Conservation (phyloP, 2,329 filamentous ascomycete species). For the Penicillium sp. region DNA sequence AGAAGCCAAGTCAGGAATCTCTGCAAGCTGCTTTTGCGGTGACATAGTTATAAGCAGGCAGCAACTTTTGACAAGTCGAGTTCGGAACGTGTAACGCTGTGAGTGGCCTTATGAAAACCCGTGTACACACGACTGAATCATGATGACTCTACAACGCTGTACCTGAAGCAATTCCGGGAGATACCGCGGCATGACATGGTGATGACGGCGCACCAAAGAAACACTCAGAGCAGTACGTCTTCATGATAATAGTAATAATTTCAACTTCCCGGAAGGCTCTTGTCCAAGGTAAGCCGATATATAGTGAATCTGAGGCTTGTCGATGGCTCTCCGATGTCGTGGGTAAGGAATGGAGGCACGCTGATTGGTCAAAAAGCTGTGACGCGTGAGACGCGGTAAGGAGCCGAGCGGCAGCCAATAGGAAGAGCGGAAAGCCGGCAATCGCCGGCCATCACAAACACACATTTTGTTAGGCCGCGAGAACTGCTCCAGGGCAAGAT, state of each 20-base stretch:
- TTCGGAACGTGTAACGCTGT: not conserved
- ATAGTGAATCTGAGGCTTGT: not conserved
- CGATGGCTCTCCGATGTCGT: too few species aligned
- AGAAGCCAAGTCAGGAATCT: not conserved
- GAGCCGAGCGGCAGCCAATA: not conserved
- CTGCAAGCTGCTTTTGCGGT: not conserved
- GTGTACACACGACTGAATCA: not conserved
- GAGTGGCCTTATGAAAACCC: not conserved
- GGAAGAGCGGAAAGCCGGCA: too few species aligned
- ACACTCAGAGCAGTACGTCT: not conserved
- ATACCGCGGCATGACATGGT: not conserved
- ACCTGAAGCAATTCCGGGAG: not conserved
- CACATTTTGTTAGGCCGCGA: too few species aligned
- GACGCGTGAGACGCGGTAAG: conserved; percentile 13
- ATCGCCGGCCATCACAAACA: too few species aligned
- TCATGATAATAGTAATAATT: too few species aligned
- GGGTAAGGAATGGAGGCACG: not conserved
- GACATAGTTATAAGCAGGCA: not conserved
- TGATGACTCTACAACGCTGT: not conserved
- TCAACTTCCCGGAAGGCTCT: not conserved
- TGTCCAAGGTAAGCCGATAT: not conserved
- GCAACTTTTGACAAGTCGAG: not conserved
- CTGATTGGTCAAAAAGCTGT: conserved; percentile 5
- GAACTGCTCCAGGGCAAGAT: too few species aligned
- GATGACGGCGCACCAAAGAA: not conserved